Percentiles rank a stretch among this genome's conserved stretches.
These are phyloP conservation scores for Volvox reticuliferus DNA, from an alignment of 139 green algal genomes.

Conservation along the genomic window DNA sequence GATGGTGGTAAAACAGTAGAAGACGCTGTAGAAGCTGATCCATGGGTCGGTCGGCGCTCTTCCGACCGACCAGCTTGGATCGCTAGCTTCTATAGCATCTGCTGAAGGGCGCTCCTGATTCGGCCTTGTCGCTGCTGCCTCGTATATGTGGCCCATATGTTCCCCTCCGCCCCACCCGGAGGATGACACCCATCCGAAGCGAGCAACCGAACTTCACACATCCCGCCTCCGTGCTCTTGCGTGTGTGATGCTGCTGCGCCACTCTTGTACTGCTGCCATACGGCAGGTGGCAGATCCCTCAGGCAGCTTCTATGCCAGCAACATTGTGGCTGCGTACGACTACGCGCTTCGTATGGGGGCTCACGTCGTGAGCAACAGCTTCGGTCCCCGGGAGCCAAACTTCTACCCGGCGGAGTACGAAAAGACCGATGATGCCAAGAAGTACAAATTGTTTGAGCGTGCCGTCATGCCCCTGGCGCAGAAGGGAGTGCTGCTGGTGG, in stretches of 20 bases:
- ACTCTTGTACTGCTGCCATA: no score
- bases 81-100: no score
- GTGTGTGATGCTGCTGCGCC: no score
- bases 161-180: no score
- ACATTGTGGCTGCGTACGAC: constrained; percentile 2
- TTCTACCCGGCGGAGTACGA: background rate
- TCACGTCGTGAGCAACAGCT: constrained; percentile 30
- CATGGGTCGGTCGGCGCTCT: no score
- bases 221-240: no score
- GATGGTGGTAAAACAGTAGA: no score
- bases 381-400: constrained; percentile 16
- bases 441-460: background rate
- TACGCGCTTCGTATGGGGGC: constrained; percentile 37
- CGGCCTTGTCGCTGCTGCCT: no score
- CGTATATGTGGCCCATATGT: background rate
- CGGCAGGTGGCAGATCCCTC: background rate
- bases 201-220: background rate
- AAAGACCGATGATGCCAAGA: background rate
- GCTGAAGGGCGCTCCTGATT: no score
- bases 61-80: no score
- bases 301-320: background rate
- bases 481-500: background rate
- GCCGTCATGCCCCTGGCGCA: background rate
- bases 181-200: background rate
- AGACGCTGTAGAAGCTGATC: no score